Conservation (phyloP, 345 rosid species). For the Microcos paniculata region DNA sequence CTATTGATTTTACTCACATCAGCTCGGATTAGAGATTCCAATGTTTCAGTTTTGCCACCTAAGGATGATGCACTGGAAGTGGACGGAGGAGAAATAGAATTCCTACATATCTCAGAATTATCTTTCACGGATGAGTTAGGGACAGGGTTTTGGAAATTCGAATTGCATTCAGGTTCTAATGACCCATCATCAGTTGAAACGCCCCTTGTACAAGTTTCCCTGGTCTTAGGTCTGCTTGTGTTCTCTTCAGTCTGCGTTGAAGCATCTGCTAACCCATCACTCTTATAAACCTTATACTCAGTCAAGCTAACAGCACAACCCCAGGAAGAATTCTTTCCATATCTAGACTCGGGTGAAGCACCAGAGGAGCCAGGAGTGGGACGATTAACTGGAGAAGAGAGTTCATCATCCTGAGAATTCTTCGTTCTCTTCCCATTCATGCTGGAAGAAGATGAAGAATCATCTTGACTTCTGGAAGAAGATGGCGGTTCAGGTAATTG, state of each 20-base stretch:
- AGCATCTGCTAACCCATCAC: constrained; percentile 78
- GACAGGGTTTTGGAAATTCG: constrained; percentile 30
- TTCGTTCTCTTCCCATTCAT: constrained; percentile 65
- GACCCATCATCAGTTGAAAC: constrained; percentile 79
- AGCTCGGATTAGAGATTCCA: constrained; percentile 89
- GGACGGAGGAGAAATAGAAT: constrained; percentile 63
- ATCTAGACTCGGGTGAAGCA: constrained; percentile 66
- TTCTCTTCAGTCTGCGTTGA: constrained; percentile 93
- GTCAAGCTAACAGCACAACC: constrained; percentile 69
- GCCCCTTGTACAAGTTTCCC: constrained; percentile 84
- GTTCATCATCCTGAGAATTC: constrained; percentile 76
- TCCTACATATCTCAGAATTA: constrained; percentile 45
- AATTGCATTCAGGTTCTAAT: constrained; percentile 42
- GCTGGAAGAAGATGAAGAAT: constrained; percentile 78
- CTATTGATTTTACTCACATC: constrained; percentile 87
- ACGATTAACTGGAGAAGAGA: constrained; percentile 60
- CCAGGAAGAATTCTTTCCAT: constrained; percentile 64
- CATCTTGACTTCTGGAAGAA: constrained; percentile 73
- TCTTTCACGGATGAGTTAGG: constrained; percentile 35
- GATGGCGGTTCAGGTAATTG: constrained; percentile 73
- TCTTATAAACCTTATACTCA: constrained; percentile 67
- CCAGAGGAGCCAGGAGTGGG: constrained; percentile 51
- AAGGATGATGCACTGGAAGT: constrained; percentile 70
- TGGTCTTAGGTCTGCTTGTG: constrained; percentile 31
- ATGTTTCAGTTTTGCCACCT: constrained; percentile 73